Evolutionary conservation across 1,139 yeast genomes (phyloP), one percentile per base, ranked within the genome.

Genomic region (Hyphopichia wangnamkhiaoensis): DNA sequence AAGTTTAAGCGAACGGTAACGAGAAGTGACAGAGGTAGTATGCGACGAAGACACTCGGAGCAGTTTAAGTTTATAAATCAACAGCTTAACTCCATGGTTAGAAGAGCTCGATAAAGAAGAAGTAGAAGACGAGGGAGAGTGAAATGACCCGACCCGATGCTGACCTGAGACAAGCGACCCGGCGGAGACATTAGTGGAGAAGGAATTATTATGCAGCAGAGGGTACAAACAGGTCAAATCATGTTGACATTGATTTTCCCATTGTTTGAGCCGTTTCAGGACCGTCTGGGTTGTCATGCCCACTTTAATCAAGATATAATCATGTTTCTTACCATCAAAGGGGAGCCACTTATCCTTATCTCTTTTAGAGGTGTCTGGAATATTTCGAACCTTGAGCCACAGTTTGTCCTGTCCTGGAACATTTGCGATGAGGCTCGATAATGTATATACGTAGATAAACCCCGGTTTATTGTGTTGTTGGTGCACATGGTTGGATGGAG

Each of bases 211-310:
- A 17, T 13, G 21, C 23, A n/a, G 13, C 25, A 34, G 23, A 2
- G 81, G 80, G 20, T 58, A 53, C 3, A 76, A 43, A 17, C 68
- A 44, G 2, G 54, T 49, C 32, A 75, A 56, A 20, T 71, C 63
- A 42, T 79, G 84, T 9, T 65, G 62, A 48, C 86, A 80, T 47
- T 79, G 71, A 2, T 51, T 56, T 49, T 71, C 74, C 86, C 86
- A 80, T 50, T 80, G 84, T 34, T 52, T 53, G 21, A 80, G 50
- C 34, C 86, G 54, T 2, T 50, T 51, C 5, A 45, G 44, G 0
- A 80, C 81, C 0, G 64, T 54, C 31, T 71, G 73, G 2, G 77
- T 69, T 0, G 86, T 80, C 68, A 68, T 70, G 0, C 86, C 86
- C 3, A 80, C 71, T 43, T 80, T 80, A 14, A 80, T 57, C 19